Evolutionary conservation across 2,329 filamentous ascomycete species (phyloP).

Genomic region (Colletotrichum camelliae): DNA sequence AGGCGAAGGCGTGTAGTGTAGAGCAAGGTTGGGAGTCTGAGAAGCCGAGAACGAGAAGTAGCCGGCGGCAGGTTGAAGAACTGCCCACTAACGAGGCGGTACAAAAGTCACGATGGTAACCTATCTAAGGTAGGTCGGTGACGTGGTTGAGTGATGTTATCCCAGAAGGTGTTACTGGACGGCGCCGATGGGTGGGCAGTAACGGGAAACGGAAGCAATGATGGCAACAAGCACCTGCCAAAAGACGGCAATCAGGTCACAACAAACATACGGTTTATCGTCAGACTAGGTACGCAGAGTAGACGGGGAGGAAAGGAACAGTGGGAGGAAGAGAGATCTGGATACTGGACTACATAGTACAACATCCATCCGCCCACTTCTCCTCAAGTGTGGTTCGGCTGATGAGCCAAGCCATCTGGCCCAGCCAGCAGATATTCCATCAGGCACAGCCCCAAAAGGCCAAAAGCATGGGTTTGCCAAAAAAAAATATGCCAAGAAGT

Average conservation of each 20-base stretch:
- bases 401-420: neutral
- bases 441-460: conserved; percentile 3
- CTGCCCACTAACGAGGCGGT: neutral
- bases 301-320: neutral
- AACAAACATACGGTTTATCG: too few species aligned
- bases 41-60: neutral
- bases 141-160: neutral
- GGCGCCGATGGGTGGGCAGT: neutral
- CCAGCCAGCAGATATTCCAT: neutral
- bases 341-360: neutral
- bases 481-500: neutral
- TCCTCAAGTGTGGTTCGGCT: neutral
- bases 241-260: neutral
- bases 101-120: neutral
- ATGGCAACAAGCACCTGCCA: neutral
- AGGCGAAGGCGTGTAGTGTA: neutral
- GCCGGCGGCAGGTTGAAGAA: neutral
- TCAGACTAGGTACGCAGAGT: too few species aligned
- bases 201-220: neutral
- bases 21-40: neutral
- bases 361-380: too few species aligned
- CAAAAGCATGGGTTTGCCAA: neutral
- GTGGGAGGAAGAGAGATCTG: neutral
- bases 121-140: neutral
- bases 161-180: neutral